phyloP scores from a whole-genome alignment of 495 filamentous ascomycete species.

The Neurospora terricola region DNA sequence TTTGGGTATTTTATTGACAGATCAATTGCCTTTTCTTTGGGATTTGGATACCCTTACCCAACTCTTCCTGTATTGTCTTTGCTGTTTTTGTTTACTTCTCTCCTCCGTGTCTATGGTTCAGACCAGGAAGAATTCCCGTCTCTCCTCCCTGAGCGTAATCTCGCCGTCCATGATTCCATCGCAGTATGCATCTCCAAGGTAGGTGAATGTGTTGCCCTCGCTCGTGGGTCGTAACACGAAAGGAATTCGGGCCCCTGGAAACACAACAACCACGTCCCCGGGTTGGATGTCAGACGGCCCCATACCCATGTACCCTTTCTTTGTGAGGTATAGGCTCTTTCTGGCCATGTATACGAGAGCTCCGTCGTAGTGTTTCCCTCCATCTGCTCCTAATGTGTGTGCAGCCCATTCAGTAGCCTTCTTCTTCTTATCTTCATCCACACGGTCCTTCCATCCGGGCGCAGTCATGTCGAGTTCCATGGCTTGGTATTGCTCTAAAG shows the following conservation, averaged over 20 bases:
- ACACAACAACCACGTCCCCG: constrained; percentile 4
- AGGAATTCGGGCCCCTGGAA: constrained; percentile 2
- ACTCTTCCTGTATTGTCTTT: too few species aligned
- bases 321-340: constrained; percentile 1
- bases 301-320: constrained; percentile 6
- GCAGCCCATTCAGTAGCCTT: not conserved
- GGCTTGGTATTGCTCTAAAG: not conserved
- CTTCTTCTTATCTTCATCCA: not conserved
- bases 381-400: too few species aligned
- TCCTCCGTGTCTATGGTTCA: too few species aligned
- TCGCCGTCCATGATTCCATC: constrained; percentile 15
- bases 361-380: too few species aligned
- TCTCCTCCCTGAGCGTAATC: not conserved
- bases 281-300: not conserved
- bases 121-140: not conserved
- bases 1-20: too few species aligned
- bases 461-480: too few species aligned
- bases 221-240: constrained; percentile 3
- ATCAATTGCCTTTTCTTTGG: too few species aligned
- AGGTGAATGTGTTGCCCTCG: not conserved
- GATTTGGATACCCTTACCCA: too few species aligned
- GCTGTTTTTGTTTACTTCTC: too few species aligned
- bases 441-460: too few species aligned
- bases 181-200: constrained; percentile 5
- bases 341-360: too few species aligned